Evolutionary conservation across 2,329 filamentous ascomycete species (phyloP).

Genomic region (Colletotrichum phormii): DNA sequence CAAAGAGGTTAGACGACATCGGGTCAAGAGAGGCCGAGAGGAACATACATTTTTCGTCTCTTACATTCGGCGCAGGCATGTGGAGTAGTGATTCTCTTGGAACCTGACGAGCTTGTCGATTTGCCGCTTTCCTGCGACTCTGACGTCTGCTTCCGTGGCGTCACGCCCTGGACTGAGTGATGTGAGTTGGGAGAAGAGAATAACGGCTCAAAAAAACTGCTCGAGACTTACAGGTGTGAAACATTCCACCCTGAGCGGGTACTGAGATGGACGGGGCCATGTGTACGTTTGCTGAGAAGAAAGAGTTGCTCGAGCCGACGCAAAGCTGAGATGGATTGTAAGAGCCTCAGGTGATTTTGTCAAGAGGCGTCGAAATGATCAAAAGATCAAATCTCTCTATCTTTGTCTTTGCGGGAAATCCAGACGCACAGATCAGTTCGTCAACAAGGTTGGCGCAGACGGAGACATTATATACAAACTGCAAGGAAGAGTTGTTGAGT

Average conservation of each 20-base stretch:
- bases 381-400: not conserved
- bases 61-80: conserved; percentile 83
- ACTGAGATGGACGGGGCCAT: conserved; percentile 37
- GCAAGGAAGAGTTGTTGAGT: conserved; percentile 7
- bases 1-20: conserved; percentile 41
- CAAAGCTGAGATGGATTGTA: not conserved
- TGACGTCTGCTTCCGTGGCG: conserved; percentile 34
- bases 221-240: conserved; percentile 37
- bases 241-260: conserved; percentile 38
- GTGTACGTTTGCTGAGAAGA: not conserved
- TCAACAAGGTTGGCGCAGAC: not conserved
- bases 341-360: not conserved
- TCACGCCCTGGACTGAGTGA: conserved; percentile 36
- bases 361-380: not conserved
- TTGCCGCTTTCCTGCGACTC: conserved; percentile 48
- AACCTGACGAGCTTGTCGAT: conserved; percentile 49
- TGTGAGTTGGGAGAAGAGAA: conserved; percentile 4
- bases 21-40: not conserved
- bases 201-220: not conserved
- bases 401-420: not conserved
- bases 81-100: conserved; percentile 66
- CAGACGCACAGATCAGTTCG: not conserved
- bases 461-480: conserved; percentile 26
- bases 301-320: not conserved
- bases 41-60: conserved; percentile 76